Evolutionary conservation across 148 eudicot species (phyloP), one percentile per base, ranked within the genome.

Genomic region (Diospyros kaki): DNA sequence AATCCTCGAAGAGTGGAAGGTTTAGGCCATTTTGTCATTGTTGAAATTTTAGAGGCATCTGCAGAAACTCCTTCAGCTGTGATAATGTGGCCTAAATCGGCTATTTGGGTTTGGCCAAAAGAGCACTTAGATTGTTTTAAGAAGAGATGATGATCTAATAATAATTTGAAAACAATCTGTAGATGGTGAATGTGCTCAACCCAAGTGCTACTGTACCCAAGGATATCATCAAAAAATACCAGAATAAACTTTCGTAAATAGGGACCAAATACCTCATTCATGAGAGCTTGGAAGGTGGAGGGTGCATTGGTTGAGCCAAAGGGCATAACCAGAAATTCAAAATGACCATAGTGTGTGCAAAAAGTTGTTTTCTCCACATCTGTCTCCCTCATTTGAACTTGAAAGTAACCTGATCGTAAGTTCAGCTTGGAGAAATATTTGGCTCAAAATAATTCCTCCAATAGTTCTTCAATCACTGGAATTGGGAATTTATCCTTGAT

Each of bases 401-500:
- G 59, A 14, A 12, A 17, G 8, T 56, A 56, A 4, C 59, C n/a
- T 1, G 59, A 56, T 1, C 59, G n/a, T 12, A 56, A 17, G 8
- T 56, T 3, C 0, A 56, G 17, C 17, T 18, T 48, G 52, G 52
- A 4, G 52, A 48, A 48, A 48, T 48, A 48, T 48, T 48, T 48
- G 8, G 52, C 8, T 48, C 52, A 4, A 48, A 4, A 8, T 48
- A 48, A 48, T 48, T 48, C 52, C 8, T 48, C 52, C 52, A 48
- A 1, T 4, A 48, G 52, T 8, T 64, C 55, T 2, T 75, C 73
- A 1, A 75, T 52, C 1, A 59, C 28, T 0, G 73, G 73, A 1
- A 75, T 68, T 1, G 73, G 78, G 58, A 55, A 75, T 58, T 48
- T 55, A 17, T 68, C 66, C 55, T 56, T 56, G 8, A 67, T 51